Evolutionary conservation across 345 rosid species (phyloP).

Genomic region (Ricinus communis): DNA sequence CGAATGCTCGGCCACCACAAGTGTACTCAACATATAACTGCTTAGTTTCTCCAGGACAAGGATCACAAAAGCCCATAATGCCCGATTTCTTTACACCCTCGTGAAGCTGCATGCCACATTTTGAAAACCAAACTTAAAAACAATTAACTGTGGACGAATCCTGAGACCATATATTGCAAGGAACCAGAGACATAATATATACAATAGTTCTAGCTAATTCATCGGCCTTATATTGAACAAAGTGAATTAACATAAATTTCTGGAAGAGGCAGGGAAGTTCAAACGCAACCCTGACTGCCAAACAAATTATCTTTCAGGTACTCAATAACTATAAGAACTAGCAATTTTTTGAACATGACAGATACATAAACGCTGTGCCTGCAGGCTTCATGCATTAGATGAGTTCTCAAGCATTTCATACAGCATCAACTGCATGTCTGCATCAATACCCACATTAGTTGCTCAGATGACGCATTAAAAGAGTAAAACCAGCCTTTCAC

Average conservation of each 20-base stretch:
- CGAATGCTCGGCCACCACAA: conserved; percentile 41
- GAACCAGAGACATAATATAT: too few relatives aligned
- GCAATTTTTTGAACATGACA: background rate
- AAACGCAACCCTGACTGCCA: too few relatives aligned
- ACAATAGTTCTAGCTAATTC: too few relatives aligned
- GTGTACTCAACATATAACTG: conserved; percentile 70
- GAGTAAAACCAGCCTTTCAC: background rate
- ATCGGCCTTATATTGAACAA: too few relatives aligned
- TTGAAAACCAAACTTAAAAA: conserved; percentile 2
- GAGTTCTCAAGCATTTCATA: background rate
- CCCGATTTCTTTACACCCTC: conserved; percentile 90
- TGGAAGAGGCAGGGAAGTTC: too few relatives aligned
- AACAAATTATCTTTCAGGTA: background rate
- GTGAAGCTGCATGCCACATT: conserved; percentile 61
- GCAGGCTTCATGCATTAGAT: background rate
- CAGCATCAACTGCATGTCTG: background rate
- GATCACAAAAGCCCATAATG: conserved; percentile 96
- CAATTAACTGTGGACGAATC: background rate
- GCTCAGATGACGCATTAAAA: background rate
- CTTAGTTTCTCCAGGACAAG: conserved; percentile 86
- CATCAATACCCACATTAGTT: background rate
- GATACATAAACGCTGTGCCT: background rate
- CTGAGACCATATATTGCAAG: background rate
- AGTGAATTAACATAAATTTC: too few relatives aligned
- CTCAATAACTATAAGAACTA: background rate